Percentiles rank a stretch among this genome's conserved stretches.
Conservation (phyloP, 805 yeast genomes). For the Candida sakaeoensis region DNA sequence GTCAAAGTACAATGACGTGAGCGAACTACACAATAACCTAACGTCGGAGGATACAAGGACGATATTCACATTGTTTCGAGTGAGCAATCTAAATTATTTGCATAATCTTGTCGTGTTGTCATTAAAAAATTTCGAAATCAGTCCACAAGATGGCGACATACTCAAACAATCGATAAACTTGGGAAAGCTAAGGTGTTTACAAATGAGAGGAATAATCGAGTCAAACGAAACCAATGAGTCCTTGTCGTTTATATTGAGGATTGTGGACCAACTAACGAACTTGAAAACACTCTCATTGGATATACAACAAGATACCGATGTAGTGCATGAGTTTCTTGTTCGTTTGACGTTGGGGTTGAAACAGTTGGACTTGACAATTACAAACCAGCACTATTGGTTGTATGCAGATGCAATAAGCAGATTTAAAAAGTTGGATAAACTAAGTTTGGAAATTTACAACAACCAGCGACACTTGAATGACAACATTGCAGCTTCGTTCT, state of each 20-base stretch:
- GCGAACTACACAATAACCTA: neutral
- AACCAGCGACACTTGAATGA: constrained; percentile 13
- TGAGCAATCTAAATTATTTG: constrained; percentile 14
- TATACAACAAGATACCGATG: constrained; percentile 41
- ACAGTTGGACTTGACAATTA: constrained; percentile 40
- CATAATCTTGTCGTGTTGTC: constrained; percentile 17
- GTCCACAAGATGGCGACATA: constrained; percentile 18
- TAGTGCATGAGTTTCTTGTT: constrained; percentile 33
- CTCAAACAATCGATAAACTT: constrained; percentile 19
- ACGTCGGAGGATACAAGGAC: neutral
- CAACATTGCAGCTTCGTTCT: constrained; percentile 8
- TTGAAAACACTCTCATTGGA: constrained; percentile 34
- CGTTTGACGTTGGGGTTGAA: constrained; percentile 18
- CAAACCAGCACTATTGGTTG: constrained; percentile 26
- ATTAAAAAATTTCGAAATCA: constrained; percentile 22
- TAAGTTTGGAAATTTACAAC: constrained; percentile 40
- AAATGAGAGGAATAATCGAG: constrained; percentile 35
- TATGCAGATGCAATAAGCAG: constrained; percentile 18
- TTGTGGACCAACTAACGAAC: constrained; percentile 22
- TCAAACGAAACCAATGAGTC: constrained; percentile 8
- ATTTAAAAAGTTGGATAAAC: constrained; percentile 21
- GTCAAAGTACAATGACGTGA: constrained; percentile 16
- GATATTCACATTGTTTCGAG: constrained; percentile 11
- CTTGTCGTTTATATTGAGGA: constrained; percentile 17
- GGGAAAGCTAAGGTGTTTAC: constrained; percentile 21